phyloP scores from a whole-genome alignment of 352 stramenopile species.

The Phytopythium sindhum region DNA sequence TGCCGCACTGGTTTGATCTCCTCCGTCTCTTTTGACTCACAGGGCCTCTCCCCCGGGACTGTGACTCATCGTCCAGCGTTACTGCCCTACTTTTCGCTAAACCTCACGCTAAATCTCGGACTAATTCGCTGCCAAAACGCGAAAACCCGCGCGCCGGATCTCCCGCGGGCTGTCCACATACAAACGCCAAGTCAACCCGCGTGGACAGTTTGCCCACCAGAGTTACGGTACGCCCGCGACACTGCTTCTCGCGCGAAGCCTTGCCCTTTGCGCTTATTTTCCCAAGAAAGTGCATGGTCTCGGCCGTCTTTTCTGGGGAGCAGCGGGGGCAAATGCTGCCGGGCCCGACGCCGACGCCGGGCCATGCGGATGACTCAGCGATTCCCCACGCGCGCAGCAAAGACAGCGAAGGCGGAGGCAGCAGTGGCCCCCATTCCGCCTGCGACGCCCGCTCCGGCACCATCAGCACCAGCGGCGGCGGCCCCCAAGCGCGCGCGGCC shows the following conservation, averaged over 20 bases:
- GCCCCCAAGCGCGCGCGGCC: no score
- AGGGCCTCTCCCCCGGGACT: not conserved
- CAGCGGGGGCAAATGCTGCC: slow-evolving; percentile 1
- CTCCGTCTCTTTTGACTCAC: slow-evolving; percentile 4
- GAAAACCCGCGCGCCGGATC: not conserved
- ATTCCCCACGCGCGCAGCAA: not conserved
- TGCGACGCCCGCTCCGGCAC: not conserved
- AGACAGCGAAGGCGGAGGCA: not conserved
- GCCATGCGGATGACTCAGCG: slow-evolving; percentile 1
- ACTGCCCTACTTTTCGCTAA: no score
- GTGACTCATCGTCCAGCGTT: not conserved
- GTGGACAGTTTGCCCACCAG: not conserved
- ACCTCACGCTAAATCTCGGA: no score
- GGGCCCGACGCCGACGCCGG: not conserved
- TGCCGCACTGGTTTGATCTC: not conserved
- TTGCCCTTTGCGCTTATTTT: not conserved
- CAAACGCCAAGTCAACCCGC: not conserved
- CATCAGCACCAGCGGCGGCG: not conserved
- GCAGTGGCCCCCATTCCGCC: not conserved
- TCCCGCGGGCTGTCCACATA: not conserved
- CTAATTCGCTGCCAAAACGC: no score
- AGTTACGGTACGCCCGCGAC: not conserved
- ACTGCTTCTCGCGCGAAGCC: not conserved
- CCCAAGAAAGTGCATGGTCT: not conserved
- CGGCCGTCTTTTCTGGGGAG: not conserved